Evolutionary conservation across 164 flowering plant species (phyloP), one percentile per base, ranked within the genome.

Genomic region (Annona cherimola): DNA sequence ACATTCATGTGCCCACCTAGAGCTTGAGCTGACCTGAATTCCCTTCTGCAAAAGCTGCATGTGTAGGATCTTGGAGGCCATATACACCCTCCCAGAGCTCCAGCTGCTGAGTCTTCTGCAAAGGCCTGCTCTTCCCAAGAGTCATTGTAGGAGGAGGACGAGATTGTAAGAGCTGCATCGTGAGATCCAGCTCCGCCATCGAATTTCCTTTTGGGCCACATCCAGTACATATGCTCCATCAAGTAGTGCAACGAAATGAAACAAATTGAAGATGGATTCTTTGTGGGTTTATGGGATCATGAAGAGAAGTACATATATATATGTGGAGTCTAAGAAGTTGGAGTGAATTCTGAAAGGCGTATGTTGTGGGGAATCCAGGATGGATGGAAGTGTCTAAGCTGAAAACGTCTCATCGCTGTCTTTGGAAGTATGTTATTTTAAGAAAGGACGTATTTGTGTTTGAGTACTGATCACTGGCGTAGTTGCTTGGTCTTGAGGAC

Each of bases 1-100:
- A 93, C 94, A 78, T 93, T 93, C 98, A 93, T 93, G 73, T 92
- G 98, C 57, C 98, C 98, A 3, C 96, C 98, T n/a, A 93, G 79
- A 45, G 98, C 98, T 79, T 93, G 98, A 60, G 98, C 98, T 18
- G 98, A 93, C 77, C 92, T 81, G 75, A 93, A 93, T 68, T 91
- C 98, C 69, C 97, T 84, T 60, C 86, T 79, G 73, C 98, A 93
- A 60, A 91, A 91, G 81, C 84, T 88, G 75, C 98, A 93, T 73
- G 96, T 79, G 60, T 91, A 93, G 63, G 93, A 93, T 81, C 98
- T 86, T 59, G 95, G 98, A 5, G 97, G 97, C 98, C 98, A 93
- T 63, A 86, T 74, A 69, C 89, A 88, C 7, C 94, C 94, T 66
- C 96, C 98, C 43, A 86, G 82, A 39, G 81, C 69, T 60, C 94